Evolutionary conservation across 2,329 filamentous ascomycete genomes (phyloP), one percentile per base, ranked within the genome.

Genomic region (Cladophialophora exuberans): DNA sequence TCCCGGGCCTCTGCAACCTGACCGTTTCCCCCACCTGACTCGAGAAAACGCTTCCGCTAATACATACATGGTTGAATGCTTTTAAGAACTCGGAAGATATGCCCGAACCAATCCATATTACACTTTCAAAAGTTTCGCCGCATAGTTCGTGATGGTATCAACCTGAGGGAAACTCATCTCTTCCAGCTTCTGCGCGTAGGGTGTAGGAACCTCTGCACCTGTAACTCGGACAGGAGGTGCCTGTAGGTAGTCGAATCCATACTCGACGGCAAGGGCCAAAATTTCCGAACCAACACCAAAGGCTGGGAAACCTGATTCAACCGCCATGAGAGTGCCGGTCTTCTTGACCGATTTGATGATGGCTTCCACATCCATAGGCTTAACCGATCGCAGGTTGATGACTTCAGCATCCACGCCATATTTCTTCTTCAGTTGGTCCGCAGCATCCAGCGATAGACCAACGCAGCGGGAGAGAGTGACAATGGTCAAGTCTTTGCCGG

Each of bases 261-360:
- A 99, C 79, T 99, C 94, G 88, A 96, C 96, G 61, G 90, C 87
- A 58, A 97, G 81, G 57, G 94, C 94, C 62, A 99, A 84, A 67
- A 99, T 91, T 79, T 99, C 94, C 54, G 93, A 84, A 56, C 87
- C 84, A 65, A 99, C 90, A 72, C 94, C 94, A 71, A 92, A 99
- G 69, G 90, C 89, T 61, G 94, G 94, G 84, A 92, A 99, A 63
- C 93, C 94, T 54, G 91, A 97, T 78, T 97, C 93, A 65, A 99
- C 90, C 36, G 85, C 86, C 73, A 99, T 83, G 61, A 99, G 84
- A 69, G 88, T 89, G 73, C 89, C 88, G 15, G 94, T 99, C 87
- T 99, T 99, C 89, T 99, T 97, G 72, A 99, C 87, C 10, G 92
- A 97, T 75, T 95, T 91, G 75, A 97, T 82, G 69, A 99, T 97